These are phyloP conservation scores for Rhodofomes roseus DNA, from an alignment of 1,284 basidiomycete genomes.

Conservation along the genomic window DNA sequence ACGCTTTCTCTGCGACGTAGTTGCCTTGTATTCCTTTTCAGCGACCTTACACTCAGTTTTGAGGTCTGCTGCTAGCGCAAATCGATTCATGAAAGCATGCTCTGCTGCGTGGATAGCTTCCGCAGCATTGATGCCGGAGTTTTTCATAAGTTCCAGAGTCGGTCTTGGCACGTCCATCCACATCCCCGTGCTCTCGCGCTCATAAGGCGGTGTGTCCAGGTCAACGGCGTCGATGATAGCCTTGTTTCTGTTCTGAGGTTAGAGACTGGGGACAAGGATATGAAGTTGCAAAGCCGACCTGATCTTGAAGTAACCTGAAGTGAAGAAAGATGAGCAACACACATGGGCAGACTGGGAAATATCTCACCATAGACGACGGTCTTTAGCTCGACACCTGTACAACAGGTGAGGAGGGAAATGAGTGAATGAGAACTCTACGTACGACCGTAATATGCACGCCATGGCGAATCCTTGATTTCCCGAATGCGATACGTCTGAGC, in stretches of 20 bases:
- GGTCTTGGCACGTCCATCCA: conserved; percentile 81
- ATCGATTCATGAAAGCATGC: conserved; percentile 82
- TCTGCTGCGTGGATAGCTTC: conserved; percentile 84
- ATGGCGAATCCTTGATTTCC: conserved; percentile 57
- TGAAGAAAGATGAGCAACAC: background rate
- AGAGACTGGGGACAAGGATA: background rate
- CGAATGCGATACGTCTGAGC: conserved; percentile 76
- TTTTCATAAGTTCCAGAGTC: conserved; percentile 49
- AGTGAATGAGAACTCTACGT: conserved; percentile 21
- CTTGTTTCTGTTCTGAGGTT: conserved; percentile 40
- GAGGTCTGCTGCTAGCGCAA: conserved; percentile 70
- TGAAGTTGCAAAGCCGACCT: conserved; percentile 36
- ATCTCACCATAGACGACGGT: conserved; percentile 75
- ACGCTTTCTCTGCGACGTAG: conserved; percentile 61
- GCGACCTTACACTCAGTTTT: conserved; percentile 82
- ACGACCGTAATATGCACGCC: conserved; percentile 74
- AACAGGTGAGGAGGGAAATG: background rate
- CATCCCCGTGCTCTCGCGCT: conserved; percentile 73
- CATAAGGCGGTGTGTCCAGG: conserved; percentile 77
- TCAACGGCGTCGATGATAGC: conserved; percentile 78
- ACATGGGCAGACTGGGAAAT: conserved; percentile 16
- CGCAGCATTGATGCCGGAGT: conserved; percentile 59
- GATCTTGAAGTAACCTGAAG: conserved; percentile 45
- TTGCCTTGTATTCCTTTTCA: conserved; percentile 74
- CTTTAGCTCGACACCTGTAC: conserved; percentile 69